phyloP scores from a whole-genome alignment of 2,329 filamentous ascomycete genomes.

The Penicillium sp. region DNA sequence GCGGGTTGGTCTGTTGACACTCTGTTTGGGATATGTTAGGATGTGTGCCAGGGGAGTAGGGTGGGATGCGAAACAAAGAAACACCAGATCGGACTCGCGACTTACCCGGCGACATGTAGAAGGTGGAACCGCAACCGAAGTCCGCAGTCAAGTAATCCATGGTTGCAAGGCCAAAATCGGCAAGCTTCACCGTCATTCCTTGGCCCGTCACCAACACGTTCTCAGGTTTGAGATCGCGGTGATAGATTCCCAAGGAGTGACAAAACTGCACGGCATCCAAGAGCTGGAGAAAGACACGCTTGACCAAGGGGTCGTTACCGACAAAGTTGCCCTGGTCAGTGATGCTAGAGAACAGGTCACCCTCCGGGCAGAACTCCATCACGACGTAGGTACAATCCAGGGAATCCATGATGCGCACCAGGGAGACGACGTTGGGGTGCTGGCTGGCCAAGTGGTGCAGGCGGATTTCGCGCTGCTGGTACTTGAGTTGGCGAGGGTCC shows the following conservation, averaged over 20 bases:
- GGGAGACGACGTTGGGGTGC: conserved; percentile 88
- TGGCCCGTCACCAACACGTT: conserved; percentile 91
- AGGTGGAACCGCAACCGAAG: conserved; percentile 96
- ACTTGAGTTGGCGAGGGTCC: conserved; percentile 80
- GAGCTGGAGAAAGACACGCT: conserved; percentile 87
- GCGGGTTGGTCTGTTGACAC: conserved; percentile 75
- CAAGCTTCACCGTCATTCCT: conserved; percentile 87
- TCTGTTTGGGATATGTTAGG: conserved; percentile 56
- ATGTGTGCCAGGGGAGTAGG: background rate
- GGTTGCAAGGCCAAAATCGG: conserved; percentile 95
- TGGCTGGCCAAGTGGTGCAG: conserved; percentile 85
- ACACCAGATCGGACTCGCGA: conserved; percentile 20
- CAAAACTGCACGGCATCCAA: conserved; percentile 95
- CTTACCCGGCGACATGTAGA: conserved; percentile 99
- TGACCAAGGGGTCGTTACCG: conserved; percentile 84
- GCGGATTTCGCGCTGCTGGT: conserved; percentile 89
- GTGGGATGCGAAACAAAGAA: conserved; percentile 4
- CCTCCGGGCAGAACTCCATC: conserved; percentile 94
- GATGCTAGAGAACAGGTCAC: conserved; percentile 95
- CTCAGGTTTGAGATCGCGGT: conserved; percentile 96
- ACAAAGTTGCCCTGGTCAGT: conserved; percentile 92
- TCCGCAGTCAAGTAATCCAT: conserved; percentile 80
- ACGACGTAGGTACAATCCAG: conserved; percentile 93
- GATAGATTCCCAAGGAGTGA: conserved; percentile 90
- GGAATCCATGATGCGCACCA: conserved; percentile 90